Evolutionary conservation across 768 basidiomycete species (phyloP), one percentile per base, ranked within the genome.

Genomic region (Lyophyllum semitale): DNA sequence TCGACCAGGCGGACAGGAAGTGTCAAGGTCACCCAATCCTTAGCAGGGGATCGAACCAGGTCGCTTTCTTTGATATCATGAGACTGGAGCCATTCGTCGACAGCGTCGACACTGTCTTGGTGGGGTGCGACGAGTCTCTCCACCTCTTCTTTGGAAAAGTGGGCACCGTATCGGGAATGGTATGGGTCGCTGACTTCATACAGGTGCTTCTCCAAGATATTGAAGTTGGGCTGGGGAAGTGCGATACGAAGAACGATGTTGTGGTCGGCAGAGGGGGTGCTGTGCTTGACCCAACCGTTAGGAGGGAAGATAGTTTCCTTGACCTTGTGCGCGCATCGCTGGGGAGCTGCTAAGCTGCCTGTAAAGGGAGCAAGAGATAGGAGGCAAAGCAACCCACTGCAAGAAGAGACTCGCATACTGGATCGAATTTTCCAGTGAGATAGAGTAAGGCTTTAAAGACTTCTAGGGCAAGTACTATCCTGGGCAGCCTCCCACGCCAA

Each of bases 21-120:
- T n/a, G 63, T 77, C 50, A 89, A 62, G 1, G 78, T 82, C 9
- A 90, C 70, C 89, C 87, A 91, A 59, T 90, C 88, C 22, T 77
- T 71, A 0, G 83, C 85, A 8, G 84, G 73, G 13, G 88, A 87
- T 9, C 80, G 80, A 45, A 66, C 55, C 22, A 83, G 58, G 51
- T 77, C 73, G 26, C 73, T 68, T 26, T 80, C 75, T 18, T 68
- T 59, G 47, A 91, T 73, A 18, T 82, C 86, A 52, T 85, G 76
- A 0, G 75, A 71, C 0, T 69, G 68, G 3, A 91, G 72, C 88
- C 89, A 91, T 48, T 79, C 75, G 32, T 81, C 74, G 46, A 90
- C 84, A 0, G 72, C 66, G 27, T 77, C 68, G n/a, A 86, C 46
- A 32, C 81, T 82, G 57, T 81, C 77, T 0, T 74, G 74, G 57